phyloP scores from a whole-genome alignment of 306 rosid species.

The Dalbergia oliveri region DNA sequence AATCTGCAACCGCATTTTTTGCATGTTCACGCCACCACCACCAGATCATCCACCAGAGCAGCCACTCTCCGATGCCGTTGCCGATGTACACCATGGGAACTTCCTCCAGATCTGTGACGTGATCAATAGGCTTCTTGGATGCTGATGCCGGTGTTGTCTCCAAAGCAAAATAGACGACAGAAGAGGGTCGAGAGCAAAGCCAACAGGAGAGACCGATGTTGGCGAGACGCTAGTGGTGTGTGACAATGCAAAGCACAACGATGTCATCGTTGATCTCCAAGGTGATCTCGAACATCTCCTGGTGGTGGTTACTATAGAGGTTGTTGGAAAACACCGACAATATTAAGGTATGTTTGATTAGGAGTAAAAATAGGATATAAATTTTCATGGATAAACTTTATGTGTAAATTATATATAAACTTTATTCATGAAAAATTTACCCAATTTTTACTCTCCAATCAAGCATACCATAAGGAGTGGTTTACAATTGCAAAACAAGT shows the following conservation, averaged over 20 bases:
- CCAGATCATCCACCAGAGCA: slow-evolving; percentile 44
- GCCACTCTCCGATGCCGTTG: slow-evolving; percentile 47
- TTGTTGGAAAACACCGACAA: slow-evolving; percentile 72
- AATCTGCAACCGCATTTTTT: slow-evolving; percentile 68
- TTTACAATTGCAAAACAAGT: too few species aligned
- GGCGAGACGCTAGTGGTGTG: slow-evolving; percentile 34
- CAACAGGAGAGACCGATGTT: neutral
- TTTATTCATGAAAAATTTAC: too few species aligned
- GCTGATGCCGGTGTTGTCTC: neutral
- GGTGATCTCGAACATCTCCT: slow-evolving; percentile 76
- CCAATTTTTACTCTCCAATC: too few species aligned
- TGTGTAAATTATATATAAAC: too few species aligned
- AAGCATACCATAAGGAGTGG: too few species aligned
- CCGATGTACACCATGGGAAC: slow-evolving; percentile 67
- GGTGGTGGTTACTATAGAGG: slow-evolving; percentile 56
- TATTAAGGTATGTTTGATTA: too few species aligned
- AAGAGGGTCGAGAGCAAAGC: slow-evolving; percentile 28
- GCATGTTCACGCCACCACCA: slow-evolving; percentile 64
- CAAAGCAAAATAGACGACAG: slow-evolving; percentile 8
- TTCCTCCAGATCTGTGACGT: slow-evolving; percentile 70
- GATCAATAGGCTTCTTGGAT: slow-evolving; percentile 56
- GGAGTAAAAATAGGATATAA: too few species aligned
- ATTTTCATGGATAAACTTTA: too few species aligned
- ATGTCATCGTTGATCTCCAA: slow-evolving; percentile 74
- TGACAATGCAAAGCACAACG: slow-evolving; percentile 65